These are phyloP conservation scores for Volvariella volvacea DNA, from an alignment of 1,284 basidiomycete species.

Conservation along the genomic window DNA sequence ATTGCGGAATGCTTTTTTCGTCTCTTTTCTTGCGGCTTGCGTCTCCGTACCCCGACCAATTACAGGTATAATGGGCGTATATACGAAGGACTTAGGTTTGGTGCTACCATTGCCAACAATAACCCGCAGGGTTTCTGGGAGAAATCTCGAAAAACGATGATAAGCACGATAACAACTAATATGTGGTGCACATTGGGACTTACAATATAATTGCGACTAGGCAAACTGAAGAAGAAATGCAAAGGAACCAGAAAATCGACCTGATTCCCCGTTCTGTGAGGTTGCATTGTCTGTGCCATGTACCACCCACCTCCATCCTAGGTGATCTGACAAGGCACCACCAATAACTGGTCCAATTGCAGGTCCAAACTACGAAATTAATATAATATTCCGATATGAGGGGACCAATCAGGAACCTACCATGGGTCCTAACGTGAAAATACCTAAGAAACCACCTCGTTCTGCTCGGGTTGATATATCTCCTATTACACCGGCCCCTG, in stretches of 20 bases:
- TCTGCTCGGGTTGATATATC: slow-evolving; percentile 49
- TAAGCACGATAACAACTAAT: background rate
- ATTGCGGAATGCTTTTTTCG: slow-evolving; percentile 26
- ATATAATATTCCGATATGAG: background rate
- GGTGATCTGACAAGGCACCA: slow-evolving; percentile 45
- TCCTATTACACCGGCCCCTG: slow-evolving; percentile 51
- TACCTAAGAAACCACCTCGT: slow-evolving; percentile 46
- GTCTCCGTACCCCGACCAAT: too few relatives aligned
- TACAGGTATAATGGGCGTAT: slow-evolving; percentile 46
- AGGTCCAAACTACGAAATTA: slow-evolving; percentile 36
- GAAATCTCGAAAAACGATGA: slow-evolving; percentile 27
- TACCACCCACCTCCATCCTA: slow-evolving; percentile 57
- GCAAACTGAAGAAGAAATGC: slow-evolving; percentile 51
- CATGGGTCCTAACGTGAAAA: slow-evolving; percentile 39
- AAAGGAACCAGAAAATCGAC: slow-evolving; percentile 77
- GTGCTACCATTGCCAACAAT: slow-evolving; percentile 57
- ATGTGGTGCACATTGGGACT: slow-evolving; percentile 18
- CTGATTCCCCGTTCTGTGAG: slow-evolving; percentile 31
- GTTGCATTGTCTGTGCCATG: background rate
- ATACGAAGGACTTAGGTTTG: slow-evolving; percentile 28
- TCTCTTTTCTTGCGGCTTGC: slow-evolving; percentile 14
- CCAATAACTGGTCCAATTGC: slow-evolving; percentile 52
- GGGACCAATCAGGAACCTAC: slow-evolving; percentile 15
- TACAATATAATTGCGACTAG: slow-evolving; percentile 50
- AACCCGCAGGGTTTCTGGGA: slow-evolving; percentile 57